These are phyloP conservation scores for Gypsophila paniculata DNA, from an alignment of 179 eudicot genomes.

Conservation along the genomic window DNA sequence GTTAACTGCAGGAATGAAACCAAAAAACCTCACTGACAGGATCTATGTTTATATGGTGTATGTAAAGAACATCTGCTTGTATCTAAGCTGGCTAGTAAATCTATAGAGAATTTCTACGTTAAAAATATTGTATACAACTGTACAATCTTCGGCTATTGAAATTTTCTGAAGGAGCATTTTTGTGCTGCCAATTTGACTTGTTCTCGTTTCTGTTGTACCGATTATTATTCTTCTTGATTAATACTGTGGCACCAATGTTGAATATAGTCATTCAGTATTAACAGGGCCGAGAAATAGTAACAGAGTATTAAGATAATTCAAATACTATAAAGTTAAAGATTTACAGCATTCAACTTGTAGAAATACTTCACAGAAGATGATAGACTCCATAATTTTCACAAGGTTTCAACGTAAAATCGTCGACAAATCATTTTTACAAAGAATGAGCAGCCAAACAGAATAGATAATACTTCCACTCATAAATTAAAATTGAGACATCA, in stretches of 20 bases:
- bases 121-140: slow-evolving; percentile 29
- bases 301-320: background rate
- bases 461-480: background rate
- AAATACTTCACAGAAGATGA: background rate
- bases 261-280: background rate
- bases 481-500: slow-evolving; percentile 20
- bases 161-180: slow-evolving; percentile 15
- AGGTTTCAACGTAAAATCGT: background rate
- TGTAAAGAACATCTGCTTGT: slow-evolving; percentile 24
- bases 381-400: background rate
- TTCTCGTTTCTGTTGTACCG: background rate
- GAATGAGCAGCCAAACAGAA: background rate
- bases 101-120: slow-evolving; percentile 28
- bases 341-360: background rate
- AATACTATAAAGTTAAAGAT: too few relatives aligned
- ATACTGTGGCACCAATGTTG: background rate
- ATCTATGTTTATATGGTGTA: slow-evolving; percentile 38
- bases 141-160: slow-evolving; percentile 32
- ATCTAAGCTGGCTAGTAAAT: slow-evolving; percentile 36
- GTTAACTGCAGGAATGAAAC: slow-evolving; percentile 22
- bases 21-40: slow-evolving; percentile 25
- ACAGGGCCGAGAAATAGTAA: background rate
- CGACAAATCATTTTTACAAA: slow-evolving; percentile 17
- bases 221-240: background rate
- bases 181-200: slow-evolving; percentile 2